phyloP scores from a whole-genome alignment of 805 yeast genomes.

The Candida silvatica region DNA sequence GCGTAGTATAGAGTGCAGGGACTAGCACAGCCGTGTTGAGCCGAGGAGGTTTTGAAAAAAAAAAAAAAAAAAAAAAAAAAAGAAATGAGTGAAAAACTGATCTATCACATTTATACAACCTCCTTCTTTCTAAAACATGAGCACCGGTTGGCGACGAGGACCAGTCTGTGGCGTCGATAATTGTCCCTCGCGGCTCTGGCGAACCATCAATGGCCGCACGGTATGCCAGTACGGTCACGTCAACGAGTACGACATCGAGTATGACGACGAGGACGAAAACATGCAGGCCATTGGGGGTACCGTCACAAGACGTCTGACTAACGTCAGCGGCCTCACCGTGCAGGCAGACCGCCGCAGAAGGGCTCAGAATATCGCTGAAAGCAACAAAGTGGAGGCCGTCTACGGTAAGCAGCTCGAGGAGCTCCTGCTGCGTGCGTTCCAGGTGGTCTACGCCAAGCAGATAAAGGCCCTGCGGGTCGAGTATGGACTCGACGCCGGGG shows the following conservation, averaged over 20 bases:
- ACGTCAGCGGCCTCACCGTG: slow-evolving; percentile 34
- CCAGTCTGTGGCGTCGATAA: slow-evolving; percentile 84
- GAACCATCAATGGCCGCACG: slow-evolving; percentile 63
- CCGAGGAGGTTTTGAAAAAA: too few relatives aligned
- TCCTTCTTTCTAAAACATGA: background rate
- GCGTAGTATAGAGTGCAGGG: too few relatives aligned
- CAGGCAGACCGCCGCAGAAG: slow-evolving; percentile 7
- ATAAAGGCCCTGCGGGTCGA: slow-evolving; percentile 29
- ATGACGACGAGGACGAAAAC: slow-evolving; percentile 77
- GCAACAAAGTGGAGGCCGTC: slow-evolving; percentile 6
- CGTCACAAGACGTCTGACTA: slow-evolving; percentile 43
- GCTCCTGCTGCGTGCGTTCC: slow-evolving; percentile 16
- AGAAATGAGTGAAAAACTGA: too few relatives aligned
- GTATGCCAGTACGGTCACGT: slow-evolving; percentile 92
- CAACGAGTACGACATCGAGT: slow-evolving; percentile 67
- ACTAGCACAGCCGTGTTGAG: too few relatives aligned
- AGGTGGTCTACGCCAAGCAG: slow-evolving; percentile 39
- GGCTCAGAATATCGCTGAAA: slow-evolving; percentile 9
- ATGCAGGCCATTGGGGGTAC: slow-evolving; percentile 39
- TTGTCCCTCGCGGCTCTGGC: slow-evolving; percentile 74
- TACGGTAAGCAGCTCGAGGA: slow-evolving; percentile 17
- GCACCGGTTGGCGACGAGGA: slow-evolving; percentile 38
- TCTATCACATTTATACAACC: too few relatives aligned
- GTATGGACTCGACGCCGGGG: slow-evolving; percentile 12
- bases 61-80: too few relatives aligned